phyloP scores from a whole-genome alignment of 306 rosid genomes.

The Glycine soja region DNA sequence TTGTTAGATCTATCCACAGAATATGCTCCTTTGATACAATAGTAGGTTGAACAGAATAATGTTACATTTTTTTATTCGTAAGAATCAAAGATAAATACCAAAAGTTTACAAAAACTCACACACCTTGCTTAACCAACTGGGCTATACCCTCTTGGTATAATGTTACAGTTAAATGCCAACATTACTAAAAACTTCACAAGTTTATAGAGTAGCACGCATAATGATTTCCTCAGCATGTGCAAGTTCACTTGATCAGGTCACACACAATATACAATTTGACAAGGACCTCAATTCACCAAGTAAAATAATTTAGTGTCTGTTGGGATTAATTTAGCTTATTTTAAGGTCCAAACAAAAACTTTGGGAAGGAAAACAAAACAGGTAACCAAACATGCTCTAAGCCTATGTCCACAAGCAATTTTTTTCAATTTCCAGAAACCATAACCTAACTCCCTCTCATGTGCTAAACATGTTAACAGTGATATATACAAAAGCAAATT shows the following conservation, averaged over 20 bases:
- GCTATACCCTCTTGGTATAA: background rate
- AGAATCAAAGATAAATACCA: no score
- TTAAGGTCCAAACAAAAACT: background rate
- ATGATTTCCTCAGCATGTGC: background rate
- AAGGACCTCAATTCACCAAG: background rate
- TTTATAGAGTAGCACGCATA: slow-evolving; percentile 6
- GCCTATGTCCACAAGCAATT: background rate
- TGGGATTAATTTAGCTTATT: background rate
- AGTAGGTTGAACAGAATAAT: slow-evolving; percentile 24
- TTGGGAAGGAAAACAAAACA: no score
- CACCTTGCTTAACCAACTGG: no score
- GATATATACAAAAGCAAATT: background rate
- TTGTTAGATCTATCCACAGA: slow-evolving; percentile 4
- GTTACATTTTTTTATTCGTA: no score
- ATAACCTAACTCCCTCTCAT: slow-evolving; percentile 10
- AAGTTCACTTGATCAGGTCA: slow-evolving; percentile 1
- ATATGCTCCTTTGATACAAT: slow-evolving; percentile 9
- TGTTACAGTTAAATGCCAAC: background rate
- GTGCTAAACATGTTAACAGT: background rate
- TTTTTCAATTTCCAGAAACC: slow-evolving; percentile 28
- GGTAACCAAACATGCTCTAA: background rate
- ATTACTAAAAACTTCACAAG: slow-evolving; percentile 2
- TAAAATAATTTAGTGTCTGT: background rate
- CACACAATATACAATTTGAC: background rate
- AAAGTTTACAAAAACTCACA: no score